These are phyloP conservation scores for Coniophora puteana DNA, from an alignment of 1,284 basidiomycete species.

Conservation along the genomic window DNA sequence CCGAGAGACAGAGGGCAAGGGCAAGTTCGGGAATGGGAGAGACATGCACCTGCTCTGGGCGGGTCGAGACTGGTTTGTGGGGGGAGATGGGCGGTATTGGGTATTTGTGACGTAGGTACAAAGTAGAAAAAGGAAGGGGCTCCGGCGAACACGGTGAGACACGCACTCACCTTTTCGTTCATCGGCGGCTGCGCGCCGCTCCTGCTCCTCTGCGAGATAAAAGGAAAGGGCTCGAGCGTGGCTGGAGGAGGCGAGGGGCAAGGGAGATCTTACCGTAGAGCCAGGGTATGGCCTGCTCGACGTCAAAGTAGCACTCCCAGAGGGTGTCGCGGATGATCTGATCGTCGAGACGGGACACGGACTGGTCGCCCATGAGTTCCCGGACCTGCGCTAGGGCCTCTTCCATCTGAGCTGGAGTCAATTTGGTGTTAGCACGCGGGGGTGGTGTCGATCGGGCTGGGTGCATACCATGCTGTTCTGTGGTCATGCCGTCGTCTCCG, in stretches of 20 bases:
- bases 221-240: constrained; percentile 4
- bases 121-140: constrained; percentile 30
- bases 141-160: constrained; percentile 20
- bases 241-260: background rate
- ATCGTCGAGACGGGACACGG: constrained; percentile 68
- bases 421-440: constrained; percentile 1
- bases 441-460: background rate
- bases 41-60: constrained; percentile 35
- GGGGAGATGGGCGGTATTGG: constrained; percentile 30
- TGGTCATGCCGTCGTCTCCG: constrained; percentile 66
- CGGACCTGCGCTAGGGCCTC: constrained; percentile 68
- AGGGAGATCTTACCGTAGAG: constrained; percentile 48
- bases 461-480: constrained; percentile 60
- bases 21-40: constrained; percentile 11
- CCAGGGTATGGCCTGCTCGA: constrained; percentile 74
- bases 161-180: constrained; percentile 80
- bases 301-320: constrained; percentile 90
- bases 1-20: constrained; percentile 4
- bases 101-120: constrained; percentile 28
- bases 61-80: too few species aligned
- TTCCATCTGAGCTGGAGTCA: constrained; percentile 65
- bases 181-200: constrained; percentile 47
- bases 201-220: constrained; percentile 51
- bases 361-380: constrained; percentile 63
- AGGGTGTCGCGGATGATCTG: constrained; percentile 75